These are phyloP conservation scores for Cercospora canescens DNA, from an alignment of 2,329 filamentous ascomycete species.

Conservation along the genomic window DNA sequence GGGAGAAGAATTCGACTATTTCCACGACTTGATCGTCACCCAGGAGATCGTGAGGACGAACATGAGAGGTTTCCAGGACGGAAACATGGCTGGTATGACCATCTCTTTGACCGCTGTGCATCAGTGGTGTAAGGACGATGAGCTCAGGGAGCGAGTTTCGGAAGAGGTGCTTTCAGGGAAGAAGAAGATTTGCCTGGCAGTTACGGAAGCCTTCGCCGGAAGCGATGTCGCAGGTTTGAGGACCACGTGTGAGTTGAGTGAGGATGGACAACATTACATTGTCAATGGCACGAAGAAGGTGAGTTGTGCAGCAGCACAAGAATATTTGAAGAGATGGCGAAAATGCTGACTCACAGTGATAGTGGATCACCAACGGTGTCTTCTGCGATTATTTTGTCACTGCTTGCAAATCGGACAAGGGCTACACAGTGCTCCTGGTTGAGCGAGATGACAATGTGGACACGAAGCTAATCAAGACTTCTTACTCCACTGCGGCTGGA, in stretches of 20 bases:
- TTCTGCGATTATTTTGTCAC: slow-evolving; percentile 83
- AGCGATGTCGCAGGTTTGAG: slow-evolving; percentile 77
- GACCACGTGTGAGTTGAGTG: slow-evolving; percentile 75
- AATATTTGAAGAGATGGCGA: slow-evolving; percentile 63
- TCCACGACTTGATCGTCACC: slow-evolving; percentile 75
- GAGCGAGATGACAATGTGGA: slow-evolving; percentile 72
- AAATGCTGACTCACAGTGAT: not conserved
- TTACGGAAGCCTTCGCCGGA: slow-evolving; percentile 86
- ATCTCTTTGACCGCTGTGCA: slow-evolving; percentile 78
- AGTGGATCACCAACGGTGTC: slow-evolving; percentile 78
- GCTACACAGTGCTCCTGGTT: slow-evolving; percentile 75
- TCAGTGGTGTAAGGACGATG: slow-evolving; percentile 71
- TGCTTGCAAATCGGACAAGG: slow-evolving; percentile 76
- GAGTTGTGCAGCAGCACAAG: slow-evolving; percentile 64
- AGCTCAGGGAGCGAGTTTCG: slow-evolving; percentile 65
- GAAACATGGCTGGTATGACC: slow-evolving; percentile 83
- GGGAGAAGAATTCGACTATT: slow-evolving; percentile 82
- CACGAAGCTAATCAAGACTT: slow-evolving; percentile 76
- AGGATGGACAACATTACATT: slow-evolving; percentile 72
- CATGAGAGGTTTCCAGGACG: slow-evolving; percentile 82
- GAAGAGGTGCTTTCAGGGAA: slow-evolving; percentile 73
- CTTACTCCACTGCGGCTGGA: slow-evolving; percentile 75
- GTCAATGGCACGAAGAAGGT: slow-evolving; percentile 78
- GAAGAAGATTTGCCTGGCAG: slow-evolving; percentile 87
- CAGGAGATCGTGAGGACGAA: slow-evolving; percentile 74